A percentile compares a stretch with the other conserved stretches of the same genome.
Evolutionary conservation across 352 stramenopile species (phyloP).

Genomic region (Elongisporangium undulatum): DNA sequence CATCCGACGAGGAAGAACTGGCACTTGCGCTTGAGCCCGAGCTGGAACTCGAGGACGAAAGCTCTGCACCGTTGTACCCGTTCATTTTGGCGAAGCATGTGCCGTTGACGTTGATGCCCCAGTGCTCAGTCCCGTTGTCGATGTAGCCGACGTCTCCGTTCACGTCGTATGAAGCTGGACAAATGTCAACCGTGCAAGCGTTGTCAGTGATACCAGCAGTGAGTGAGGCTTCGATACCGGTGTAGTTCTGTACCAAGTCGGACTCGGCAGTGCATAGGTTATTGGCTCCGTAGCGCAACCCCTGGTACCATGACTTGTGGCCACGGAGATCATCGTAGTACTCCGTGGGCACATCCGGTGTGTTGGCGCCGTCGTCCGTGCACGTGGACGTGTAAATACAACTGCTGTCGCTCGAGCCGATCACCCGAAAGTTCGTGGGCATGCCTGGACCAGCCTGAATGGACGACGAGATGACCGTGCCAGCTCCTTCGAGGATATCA

Average conservation of each 20-base stretch:
- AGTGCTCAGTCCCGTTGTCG: slow-evolving; percentile 16
- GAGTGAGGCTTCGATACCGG: slow-evolving; percentile 23
- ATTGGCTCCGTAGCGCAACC: slow-evolving; percentile 48
- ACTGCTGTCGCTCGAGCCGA: slow-evolving; percentile 2
- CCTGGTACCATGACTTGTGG: slow-evolving; percentile 59
- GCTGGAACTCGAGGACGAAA: no score
- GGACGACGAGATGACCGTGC: slow-evolving; percentile 72
- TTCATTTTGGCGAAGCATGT: slow-evolving; percentile 41
- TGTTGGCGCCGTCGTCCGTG: slow-evolving; percentile 31
- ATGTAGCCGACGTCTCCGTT: slow-evolving; percentile 30
- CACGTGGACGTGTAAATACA: slow-evolving; percentile 38
- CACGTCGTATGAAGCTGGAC: slow-evolving; percentile 30
- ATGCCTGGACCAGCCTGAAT: slow-evolving; percentile 74
- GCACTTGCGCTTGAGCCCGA: no score
- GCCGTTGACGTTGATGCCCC: slow-evolving; percentile 40
- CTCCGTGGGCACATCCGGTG: slow-evolving; percentile 21
- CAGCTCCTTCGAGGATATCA: slow-evolving; percentile 80
- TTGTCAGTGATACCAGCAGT: slow-evolving; percentile 34
- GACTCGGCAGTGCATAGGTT: slow-evolving; percentile 28
- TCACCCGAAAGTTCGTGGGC: slow-evolving; percentile 26
- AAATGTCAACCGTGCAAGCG: slow-evolving; percentile 34
- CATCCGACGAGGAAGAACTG: no score
- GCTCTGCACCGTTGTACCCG: slow-evolving; percentile 28
- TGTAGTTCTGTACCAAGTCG: slow-evolving; percentile 26
- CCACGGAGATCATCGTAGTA: slow-evolving; percentile 29